Evolutionary conservation across 1,284 basidiomycete genomes (phyloP).

Genomic region (Naganishia sp.): DNA sequence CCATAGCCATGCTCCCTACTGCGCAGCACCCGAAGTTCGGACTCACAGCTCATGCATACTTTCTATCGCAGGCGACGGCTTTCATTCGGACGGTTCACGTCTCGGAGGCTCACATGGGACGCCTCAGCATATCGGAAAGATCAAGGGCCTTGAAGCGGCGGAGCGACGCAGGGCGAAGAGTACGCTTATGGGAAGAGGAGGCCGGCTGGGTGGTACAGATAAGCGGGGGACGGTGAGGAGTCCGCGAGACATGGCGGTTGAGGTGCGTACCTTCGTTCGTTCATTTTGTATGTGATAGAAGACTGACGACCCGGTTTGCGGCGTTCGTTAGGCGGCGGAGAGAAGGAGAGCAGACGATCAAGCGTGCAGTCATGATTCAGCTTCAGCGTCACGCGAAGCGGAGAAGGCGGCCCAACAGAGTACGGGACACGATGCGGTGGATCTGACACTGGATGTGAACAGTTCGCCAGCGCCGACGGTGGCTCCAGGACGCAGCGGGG

Average conservation of each 20-base stretch:
- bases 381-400: conserved; percentile 66
- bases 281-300: neutral
- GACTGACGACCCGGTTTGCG: neutral
- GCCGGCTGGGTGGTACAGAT: conserved; percentile 50
- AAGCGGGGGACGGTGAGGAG: conserved; percentile 55
- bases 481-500: neutral
- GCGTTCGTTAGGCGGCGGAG: conserved; percentile 69
- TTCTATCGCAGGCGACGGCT: conserved; percentile 67
- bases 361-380: conserved; percentile 61
- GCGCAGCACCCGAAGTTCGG: neutral
- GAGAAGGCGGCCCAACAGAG: conserved; percentile 69
- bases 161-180: conserved; percentile 64
- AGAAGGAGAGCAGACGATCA: conserved; percentile 69
- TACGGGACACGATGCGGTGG: conserved; percentile 63
- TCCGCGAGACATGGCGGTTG: conserved; percentile 71
- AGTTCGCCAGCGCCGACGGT: conserved; percentile 32
- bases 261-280: conserved; percentile 58
- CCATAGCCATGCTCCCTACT: neutral
- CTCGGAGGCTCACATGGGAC: conserved; percentile 66
- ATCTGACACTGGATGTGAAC: conserved; percentile 44
- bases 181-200: conserved; percentile 60
- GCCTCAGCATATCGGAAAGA: conserved; percentile 64
- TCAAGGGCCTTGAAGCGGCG: conserved; percentile 71
- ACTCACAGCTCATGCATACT: neutral
- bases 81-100: conserved; percentile 68